phyloP scores from a whole-genome alignment of 257 asterid species.

The Solanum chaucha region DNA sequence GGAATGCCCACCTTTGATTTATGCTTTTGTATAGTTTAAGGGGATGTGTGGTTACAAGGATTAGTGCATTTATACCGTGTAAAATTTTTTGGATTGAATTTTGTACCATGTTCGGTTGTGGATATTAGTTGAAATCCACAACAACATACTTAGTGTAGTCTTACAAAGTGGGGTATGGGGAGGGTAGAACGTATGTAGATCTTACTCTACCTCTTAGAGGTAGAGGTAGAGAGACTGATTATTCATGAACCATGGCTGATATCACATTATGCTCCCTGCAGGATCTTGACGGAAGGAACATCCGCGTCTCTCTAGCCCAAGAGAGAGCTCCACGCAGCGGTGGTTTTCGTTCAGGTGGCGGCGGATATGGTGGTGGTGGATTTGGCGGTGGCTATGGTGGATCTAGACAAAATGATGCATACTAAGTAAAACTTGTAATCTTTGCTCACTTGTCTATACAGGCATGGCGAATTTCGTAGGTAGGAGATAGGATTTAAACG shows the following conservation, averaged over 20 bases:
- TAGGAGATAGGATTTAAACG: slow-evolving; percentile 3
- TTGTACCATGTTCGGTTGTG: neutral
- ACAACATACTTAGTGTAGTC: neutral
- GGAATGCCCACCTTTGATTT: neutral
- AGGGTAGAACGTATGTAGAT: neutral
- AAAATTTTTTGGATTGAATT: neutral
- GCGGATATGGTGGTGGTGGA: slow-evolving; percentile 19
- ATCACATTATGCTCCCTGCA: neutral
- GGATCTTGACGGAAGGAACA: slow-evolving; percentile 60
- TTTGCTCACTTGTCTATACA: slow-evolving; percentile 15
- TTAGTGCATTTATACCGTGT: too few relatives aligned
- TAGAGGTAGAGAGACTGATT: neutral
- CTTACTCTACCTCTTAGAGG: too few relatives aligned
- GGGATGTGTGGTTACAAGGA: neutral
- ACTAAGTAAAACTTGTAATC: neutral
- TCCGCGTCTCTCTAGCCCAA: slow-evolving; percentile 52
- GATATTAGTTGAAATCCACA: neutral
- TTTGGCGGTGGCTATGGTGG: slow-evolving; percentile 18
- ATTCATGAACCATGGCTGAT: neutral
- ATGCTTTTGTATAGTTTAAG: neutral
- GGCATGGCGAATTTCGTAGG: slow-evolving; percentile 11
- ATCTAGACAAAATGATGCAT: slow-evolving; percentile 23
- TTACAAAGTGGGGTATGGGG: neutral
- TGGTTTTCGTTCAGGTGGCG: slow-evolving; percentile 11
- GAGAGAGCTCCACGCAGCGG: slow-evolving; percentile 50